Base-by-base conservation (phyloP, 805 yeast species). In the Blastobotrys robertii region DNA sequence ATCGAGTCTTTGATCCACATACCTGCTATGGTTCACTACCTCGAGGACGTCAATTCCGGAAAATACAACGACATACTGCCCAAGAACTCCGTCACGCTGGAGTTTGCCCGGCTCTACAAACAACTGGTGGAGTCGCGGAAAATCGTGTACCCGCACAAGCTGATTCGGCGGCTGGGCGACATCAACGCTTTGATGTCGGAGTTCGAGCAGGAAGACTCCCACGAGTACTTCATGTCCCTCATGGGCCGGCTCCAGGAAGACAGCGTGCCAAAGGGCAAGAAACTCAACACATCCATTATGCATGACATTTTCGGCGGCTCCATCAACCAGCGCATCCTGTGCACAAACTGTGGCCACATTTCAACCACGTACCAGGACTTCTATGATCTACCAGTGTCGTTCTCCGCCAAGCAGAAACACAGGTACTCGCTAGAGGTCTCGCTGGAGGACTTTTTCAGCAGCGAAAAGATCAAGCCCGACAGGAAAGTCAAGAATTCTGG, bases 141-240 rank as follows among this genome's bases (percentile, higher is more conserved):
- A 54, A 30, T 40, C 22, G 28, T 86, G 42, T 83, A 83, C 63
- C 97, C 95, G 8, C 77, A 77, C 52, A 76, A 74, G 55, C 69
- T 87, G 53, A 80, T 84, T 45, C 70, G 70, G 41, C 71, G 86
- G 50, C 67, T 84, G 44, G 84, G 74, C 39, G 95, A 85, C 54
- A 85, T 90, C 54, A 87, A 87, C 62, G 85, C 95, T 59, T 84
- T 85, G 95, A 86, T 88, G 95, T 79, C 87, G 37, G 92, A 81
- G 60, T 88, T 95, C 95, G 88, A 86, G 63, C 98, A 92, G 62
- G 97, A 92, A 63, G 98, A 92, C 63, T 83, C 95, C 0, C 98
- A 92, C 63, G 98, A 92, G 64, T 92, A 88, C 65, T 85, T 82
- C 60, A 88, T 88, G 97, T 84, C 95, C 9, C 67, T 88, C 47